A percentile compares a stretch with the other conserved stretches of the same genome.
These are phyloP conservation scores for Penicillium lividum DNA, from an alignment of 495 filamentous ascomycete genomes.

Conservation along the genomic window DNA sequence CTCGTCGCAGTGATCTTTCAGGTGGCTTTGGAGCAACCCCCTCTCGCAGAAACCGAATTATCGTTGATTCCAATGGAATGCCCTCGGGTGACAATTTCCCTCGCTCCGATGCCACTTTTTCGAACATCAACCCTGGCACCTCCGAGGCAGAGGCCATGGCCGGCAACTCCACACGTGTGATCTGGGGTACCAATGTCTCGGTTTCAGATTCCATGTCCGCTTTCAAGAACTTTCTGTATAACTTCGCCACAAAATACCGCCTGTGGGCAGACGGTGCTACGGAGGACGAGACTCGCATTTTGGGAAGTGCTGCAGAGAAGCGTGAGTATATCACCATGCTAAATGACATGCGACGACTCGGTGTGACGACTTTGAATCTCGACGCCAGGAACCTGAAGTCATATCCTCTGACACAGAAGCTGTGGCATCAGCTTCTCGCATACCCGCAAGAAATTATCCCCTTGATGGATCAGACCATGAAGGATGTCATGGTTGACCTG, in stretches of 20 bases:
- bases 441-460: conserved; percentile 96
- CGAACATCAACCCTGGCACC: conserved; percentile 81
- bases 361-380: conserved; percentile 79
- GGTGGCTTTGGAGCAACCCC: conserved; percentile 69
- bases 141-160: conserved; percentile 89
- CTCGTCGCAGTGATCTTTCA: conserved; percentile 80
- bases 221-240: conserved; percentile 88
- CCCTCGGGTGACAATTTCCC: conserved; percentile 57
- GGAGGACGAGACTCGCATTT: conserved; percentile 66
- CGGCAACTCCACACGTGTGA: conserved; percentile 74
- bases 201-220: conserved; percentile 81
- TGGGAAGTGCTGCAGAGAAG: conserved; percentile 59
- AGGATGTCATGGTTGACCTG: conserved; percentile 90
- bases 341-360: conserved; percentile 85
- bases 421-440: conserved; percentile 91
- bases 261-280: conserved; percentile 84
- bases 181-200: conserved; percentile 98
- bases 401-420: conserved; percentile 86
- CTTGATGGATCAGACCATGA: conserved; percentile 90
- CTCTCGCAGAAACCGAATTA: conserved; percentile 65
- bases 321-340: conserved; percentile 84
- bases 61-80: conserved; percentile 79
- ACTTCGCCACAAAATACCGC: conserved; percentile 90
- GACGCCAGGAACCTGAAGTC: conserved; percentile 88
- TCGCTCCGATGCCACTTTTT: conserved; percentile 82